Conservation (phyloP, 257 asterid genomes). For the Nicotiana undulata region DNA sequence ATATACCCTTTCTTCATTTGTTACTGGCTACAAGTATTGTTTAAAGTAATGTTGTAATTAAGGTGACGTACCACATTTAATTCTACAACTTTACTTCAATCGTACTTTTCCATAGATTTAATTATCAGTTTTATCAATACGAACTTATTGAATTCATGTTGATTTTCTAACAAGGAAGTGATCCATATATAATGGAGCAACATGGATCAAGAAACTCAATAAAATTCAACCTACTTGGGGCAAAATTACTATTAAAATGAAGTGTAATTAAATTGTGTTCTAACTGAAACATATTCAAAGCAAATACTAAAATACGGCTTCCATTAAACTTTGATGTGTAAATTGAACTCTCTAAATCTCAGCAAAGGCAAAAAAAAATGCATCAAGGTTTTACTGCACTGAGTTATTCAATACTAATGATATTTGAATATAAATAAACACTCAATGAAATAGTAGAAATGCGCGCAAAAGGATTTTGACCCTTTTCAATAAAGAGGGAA, state of each 20-base stretch:
- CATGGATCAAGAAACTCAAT: not conserved
- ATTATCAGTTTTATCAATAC: not conserved
- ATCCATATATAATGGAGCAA: not conserved
- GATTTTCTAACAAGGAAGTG: not conserved
- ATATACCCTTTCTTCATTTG: not conserved
- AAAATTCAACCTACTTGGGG: not conserved
- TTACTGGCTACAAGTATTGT: not conserved
- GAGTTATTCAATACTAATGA: not conserved
- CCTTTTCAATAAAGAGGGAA: not conserved
- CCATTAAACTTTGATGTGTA: not conserved
- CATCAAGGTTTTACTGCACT: not conserved
- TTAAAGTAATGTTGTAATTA: not conserved
- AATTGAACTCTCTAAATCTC: not conserved
- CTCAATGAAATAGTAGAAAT: not conserved
- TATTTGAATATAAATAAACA: not conserved
- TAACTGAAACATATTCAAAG: not conserved
- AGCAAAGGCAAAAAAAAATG: not conserved
- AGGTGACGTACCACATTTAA: not conserved
- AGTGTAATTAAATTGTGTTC: not conserved
- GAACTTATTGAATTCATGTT: not conserved
- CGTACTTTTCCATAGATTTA: not conserved
- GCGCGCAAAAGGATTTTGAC: no score
- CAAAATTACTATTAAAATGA: not conserved
- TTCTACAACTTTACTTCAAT: not conserved
- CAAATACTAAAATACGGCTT: not conserved